Base-by-base conservation (phyloP, 169 alveolate genomes). In the Cryptosporidium muris region DNA sequence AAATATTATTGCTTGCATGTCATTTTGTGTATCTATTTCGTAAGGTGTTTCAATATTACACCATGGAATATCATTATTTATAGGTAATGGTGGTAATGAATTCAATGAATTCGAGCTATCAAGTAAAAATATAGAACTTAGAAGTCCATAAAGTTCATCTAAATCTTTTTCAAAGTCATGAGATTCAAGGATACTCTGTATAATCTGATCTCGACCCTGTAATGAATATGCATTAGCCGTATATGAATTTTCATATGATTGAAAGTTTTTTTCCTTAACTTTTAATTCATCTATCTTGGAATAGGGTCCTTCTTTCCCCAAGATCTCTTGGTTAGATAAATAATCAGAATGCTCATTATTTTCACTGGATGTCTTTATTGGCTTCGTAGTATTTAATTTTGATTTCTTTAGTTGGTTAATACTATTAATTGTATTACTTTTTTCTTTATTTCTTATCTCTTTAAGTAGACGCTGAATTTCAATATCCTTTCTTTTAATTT, bases 11-110 rank as follows among this genome's bases (percentile, higher is more conserved):
- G 85, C 60, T 40, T 34, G 54, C 58, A 62, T 43, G 14, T 56
- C 67, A 11, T 74, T 63, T 12, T 74, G 74, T 54, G 16, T 60
- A 12, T 56, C 52, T 34, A 58, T 42, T 16, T 48, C 60, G 66
- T 74, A 74, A 1, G 85, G 85, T 11, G 54, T 74, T 62, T 74
- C 85, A 45, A 74, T 74, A 42, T 74, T 68, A 36, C 85, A 74
- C 85, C 85, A 74, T 6, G 85, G 85, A 3, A 4, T 47, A 8
- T 54, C 49, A 45, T 58, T 11, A 7, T 74, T 68, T 5, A 47
- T 42, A 8, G 85, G 85, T 34, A 74, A 43, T 37, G 52, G 43
- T 25, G 85, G 85, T 42, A 74, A 49, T 25, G 66, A 45, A 37
- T 60, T 74, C 4, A 74, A 74, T 4, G 54, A 66, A 36, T 56